Percentiles rank a stretch among this genome's conserved stretches.
Evolutionary conservation across 148 eudicot genomes (phyloP).

Genomic region (Cornus florida): DNA sequence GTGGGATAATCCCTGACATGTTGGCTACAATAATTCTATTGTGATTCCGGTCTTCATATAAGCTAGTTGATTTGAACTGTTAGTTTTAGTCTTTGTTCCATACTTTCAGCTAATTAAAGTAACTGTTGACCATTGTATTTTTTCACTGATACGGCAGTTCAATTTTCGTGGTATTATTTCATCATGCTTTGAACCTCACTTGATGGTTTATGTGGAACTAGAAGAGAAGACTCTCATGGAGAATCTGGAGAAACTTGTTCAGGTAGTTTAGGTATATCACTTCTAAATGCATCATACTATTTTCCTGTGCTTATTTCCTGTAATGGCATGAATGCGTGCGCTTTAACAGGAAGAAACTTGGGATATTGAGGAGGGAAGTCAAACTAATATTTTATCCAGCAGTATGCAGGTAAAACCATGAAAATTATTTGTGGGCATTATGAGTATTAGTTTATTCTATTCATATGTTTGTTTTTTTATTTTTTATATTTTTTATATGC

Average conservation of each 20-base stretch:
- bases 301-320: constrained; percentile 12
- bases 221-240: constrained; percentile 99
- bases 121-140: constrained; percentile 15
- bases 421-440: background rate
- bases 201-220: constrained; percentile 85
- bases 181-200: constrained; percentile 95
- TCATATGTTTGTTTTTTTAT: too few species aligned
- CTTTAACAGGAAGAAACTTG: constrained; percentile 87
- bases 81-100: background rate
- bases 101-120: constrained; percentile 13
- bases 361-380: constrained; percentile 98
- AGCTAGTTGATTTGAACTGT: background rate
- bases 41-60: background rate
- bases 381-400: constrained; percentile 90
- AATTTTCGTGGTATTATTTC: constrained; percentile 95
- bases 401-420: constrained; percentile 82
- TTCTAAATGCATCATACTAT: background rate
- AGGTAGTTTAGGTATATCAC: constrained; percentile 44
- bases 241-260: constrained; percentile 92
- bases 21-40: background rate
- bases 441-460: background rate
- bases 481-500: too few species aligned
- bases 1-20: background rate
- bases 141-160: constrained; percentile 61
- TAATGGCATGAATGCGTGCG: background rate